phyloP scores from a whole-genome alignment of 2,329 filamentous ascomycete genomes.

The Alternaria triticimaculans region DNA sequence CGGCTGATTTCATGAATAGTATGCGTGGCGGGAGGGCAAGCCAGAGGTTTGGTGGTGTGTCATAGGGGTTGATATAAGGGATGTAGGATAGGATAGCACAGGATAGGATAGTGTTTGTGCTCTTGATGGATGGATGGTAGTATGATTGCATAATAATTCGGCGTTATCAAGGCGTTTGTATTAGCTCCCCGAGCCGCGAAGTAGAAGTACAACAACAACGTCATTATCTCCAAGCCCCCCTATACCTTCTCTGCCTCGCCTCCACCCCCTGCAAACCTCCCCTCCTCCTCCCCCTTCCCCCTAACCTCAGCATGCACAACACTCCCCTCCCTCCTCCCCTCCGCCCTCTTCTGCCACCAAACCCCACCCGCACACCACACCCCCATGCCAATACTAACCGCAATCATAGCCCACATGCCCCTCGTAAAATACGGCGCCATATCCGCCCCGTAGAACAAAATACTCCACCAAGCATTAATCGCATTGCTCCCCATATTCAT shows the following conservation, averaged over 20 bases:
- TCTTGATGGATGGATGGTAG: neutral
- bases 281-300: neutral
- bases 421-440: conserved; percentile 71
- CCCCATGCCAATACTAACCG: conserved; percentile 63
- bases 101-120: neutral
- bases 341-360: conserved; percentile 53
- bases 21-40: conserved; percentile 68
- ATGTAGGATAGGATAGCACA: neutral
- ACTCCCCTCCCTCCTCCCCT: conserved; percentile 41
- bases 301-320: neutral
- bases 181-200: neutral
- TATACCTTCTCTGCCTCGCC: neutral
- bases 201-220: neutral
- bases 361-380: conserved; percentile 65
- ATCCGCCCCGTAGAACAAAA: conserved; percentile 72
- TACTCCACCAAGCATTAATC: conserved; percentile 76
- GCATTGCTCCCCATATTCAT: conserved; percentile 69
- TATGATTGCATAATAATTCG: conserved; percentile 1
- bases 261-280: neutral
- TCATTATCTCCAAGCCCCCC: neutral
- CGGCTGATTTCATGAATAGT: conserved; percentile 89
- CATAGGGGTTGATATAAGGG: conserved; percentile 13
- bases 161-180: neutral
- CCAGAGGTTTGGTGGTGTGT: conserved; percentile 43
- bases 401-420: conserved; percentile 80